Evolutionary conservation across 2,329 filamentous ascomycete species (phyloP), one percentile per base, ranked within the genome.

Genomic region (Penicillium freii): DNA sequence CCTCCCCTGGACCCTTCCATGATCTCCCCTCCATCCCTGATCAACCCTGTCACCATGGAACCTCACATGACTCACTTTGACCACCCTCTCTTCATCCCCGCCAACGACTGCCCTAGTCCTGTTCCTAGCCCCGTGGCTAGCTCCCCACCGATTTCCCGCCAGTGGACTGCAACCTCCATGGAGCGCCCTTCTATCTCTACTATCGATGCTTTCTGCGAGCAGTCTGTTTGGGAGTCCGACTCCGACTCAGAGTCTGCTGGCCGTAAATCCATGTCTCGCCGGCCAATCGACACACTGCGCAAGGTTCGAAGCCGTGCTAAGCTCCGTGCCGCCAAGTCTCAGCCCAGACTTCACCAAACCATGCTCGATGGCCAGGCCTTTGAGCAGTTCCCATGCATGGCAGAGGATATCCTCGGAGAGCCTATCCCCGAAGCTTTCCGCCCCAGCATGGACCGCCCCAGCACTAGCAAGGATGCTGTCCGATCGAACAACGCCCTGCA

Each of bases 151-250:
- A 67, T 73, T 38, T 68, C 71, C 2, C 65, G 67, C 8, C 66
- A 69, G 27, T 64, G 60, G 50, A 72, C 68, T 2, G 60, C 60
- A n/a, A 63, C 63, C 29, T 71, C 68, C 1, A 69, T 67, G 54
- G 68, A 72, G 13, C 55, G 72, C 5, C 70, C 73, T 1, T 74
- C 71, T 0, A 74, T 66, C 2, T 73, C 73, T 1, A 64, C 69
- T 0, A 70, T 71, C 7, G 73, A 74, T 25, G 66, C 63, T 6
- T 61, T 69, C 49, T 68, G 65, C 23, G 73, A 76, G 53, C 73
- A 74, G 19, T 76, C 73, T 0, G 72, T 75, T 0, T 76, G 73
- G 73, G 73, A 76, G 45, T 75, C 73, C 0, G 73, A 76, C 46
- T 76, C 73, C 0, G 73, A 76, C 19, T 68, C 60, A 6, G 73